Evolutionary conservation across 208 protist species (phyloP).

Genomic region (Wallacemonas collosoma): DNA sequence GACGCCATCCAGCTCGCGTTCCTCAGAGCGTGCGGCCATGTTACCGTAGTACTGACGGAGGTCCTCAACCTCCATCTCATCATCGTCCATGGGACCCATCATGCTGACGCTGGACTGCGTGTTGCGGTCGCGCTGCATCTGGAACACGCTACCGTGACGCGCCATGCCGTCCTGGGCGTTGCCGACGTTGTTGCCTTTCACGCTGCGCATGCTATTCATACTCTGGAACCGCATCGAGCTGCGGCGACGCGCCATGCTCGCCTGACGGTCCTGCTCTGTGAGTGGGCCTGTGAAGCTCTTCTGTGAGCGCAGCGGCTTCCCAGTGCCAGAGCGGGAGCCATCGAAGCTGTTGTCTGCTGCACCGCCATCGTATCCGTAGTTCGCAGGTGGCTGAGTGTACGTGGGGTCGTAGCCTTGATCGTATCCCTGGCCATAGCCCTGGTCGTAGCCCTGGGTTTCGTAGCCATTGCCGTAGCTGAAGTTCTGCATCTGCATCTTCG

Average conservation of each 20-base stretch:
- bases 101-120: constrained; percentile 55
- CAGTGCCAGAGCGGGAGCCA: not conserved
- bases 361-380: constrained; percentile 13
- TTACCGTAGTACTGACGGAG: constrained; percentile 68
- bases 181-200: constrained; percentile 14
- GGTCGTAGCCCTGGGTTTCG: constrained; percentile 10
- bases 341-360: not conserved
- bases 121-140: constrained; percentile 39
- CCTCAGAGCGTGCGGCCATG: constrained; percentile 54
- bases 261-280: constrained; percentile 27
- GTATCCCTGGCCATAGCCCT: constrained; percentile 5
- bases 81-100: constrained; percentile 31
- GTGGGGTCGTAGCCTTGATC: constrained; percentile 4
- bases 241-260: constrained; percentile 25
- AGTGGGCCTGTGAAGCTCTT: constrained; percentile 47
- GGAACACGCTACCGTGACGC: constrained; percentile 51
- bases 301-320: constrained; percentile 18
- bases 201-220: constrained; percentile 16
- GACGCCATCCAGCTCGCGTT: constrained; percentile 44
- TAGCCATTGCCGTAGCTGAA: constrained; percentile 15
- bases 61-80: constrained; percentile 41
- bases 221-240: constrained; percentile 26
- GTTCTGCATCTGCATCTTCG: constrained; percentile 23
- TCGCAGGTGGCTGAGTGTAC: constrained; percentile 7
- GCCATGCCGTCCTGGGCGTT: constrained; percentile 36